Conservation (phyloP, 2,329 filamentous ascomycete genomes). For the Paradendryphiella salina region DNA sequence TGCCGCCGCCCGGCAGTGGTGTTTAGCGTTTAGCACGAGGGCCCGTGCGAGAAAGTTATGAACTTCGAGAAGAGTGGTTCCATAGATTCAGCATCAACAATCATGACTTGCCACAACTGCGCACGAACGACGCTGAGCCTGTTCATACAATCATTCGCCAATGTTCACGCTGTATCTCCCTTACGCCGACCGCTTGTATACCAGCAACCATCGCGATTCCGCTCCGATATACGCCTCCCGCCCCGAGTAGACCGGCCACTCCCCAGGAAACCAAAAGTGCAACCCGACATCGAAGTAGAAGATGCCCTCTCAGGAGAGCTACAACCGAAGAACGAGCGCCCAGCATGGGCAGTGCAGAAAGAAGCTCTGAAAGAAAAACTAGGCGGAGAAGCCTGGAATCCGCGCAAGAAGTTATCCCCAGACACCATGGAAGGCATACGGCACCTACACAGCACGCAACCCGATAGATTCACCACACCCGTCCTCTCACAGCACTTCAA, state of each 20-base stretch:
- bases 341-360: conserved; percentile 77
- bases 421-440: conserved; percentile 91
- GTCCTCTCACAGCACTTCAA: conserved; percentile 78
- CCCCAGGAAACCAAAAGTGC: neutral
- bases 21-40: neutral
- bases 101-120: conserved; percentile 39
- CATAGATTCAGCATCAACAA: conserved; percentile 3
- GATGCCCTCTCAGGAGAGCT: conserved; percentile 40
- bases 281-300: conserved; percentile 10
- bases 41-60: conserved; percentile 21
- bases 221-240: conserved; percentile 14
- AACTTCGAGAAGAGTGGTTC: conserved; percentile 10
- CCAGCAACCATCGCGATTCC: conserved; percentile 20
- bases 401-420: conserved; percentile 83
- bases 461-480: conserved; percentile 73
- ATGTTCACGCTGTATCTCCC: conserved; percentile 4
- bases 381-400: conserved; percentile 73
- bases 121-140: conserved; percentile 27
- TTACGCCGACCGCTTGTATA: conserved; percentile 7
- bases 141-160: conserved; percentile 26
- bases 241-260: neutral
- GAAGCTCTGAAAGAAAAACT: conserved; percentile 76
- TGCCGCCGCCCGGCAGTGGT: neutral
- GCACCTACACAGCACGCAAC: conserved; percentile 75
- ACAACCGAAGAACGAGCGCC: conserved; percentile 35